These are phyloP conservation scores for Boletus bicolor DNA, from an alignment of 768 basidiomycete genomes.

Conservation along the genomic window DNA sequence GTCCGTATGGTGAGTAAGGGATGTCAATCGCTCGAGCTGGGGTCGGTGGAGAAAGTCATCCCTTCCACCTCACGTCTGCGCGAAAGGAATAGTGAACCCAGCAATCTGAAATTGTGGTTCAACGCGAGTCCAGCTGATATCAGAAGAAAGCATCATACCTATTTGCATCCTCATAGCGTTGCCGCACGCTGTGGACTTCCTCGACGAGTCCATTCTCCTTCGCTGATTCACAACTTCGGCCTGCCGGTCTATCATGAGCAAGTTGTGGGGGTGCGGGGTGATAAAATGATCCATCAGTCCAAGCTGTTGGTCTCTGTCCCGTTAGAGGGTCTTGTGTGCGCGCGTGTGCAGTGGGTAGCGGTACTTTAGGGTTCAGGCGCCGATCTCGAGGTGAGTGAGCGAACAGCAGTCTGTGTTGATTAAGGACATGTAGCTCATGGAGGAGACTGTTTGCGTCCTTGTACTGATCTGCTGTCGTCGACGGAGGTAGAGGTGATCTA, in stretches of 20 bases:
- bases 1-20: background rate
- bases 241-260: background rate
- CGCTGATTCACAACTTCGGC: conserved; percentile 1
- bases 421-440: conserved; percentile 65
- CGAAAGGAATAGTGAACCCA: conserved; percentile 64
- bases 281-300: conserved; percentile 7
- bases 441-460: conserved; percentile 61
- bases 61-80: conserved; percentile 41
- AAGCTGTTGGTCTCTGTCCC: background rate
- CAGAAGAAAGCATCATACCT: conserved; percentile 39
- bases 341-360: background rate
- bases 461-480: conserved; percentile 40
- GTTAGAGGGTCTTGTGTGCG: background rate
- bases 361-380: background rate
- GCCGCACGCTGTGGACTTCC: conserved; percentile 47
- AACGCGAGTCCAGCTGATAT: background rate
- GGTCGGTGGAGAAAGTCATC: background rate
- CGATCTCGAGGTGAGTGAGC: conserved; percentile 14
- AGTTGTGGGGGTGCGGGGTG: background rate
- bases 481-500: conserved; percentile 10
- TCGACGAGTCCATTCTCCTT: conserved; percentile 25
- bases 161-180: conserved; percentile 64
- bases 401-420: conserved; percentile 59
- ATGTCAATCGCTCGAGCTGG: background rate
- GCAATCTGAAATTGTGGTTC: conserved; percentile 39